Base-by-base conservation (phyloP, 1,139 yeast genomes). In the Debaryomycetaceae sp. region DNA sequence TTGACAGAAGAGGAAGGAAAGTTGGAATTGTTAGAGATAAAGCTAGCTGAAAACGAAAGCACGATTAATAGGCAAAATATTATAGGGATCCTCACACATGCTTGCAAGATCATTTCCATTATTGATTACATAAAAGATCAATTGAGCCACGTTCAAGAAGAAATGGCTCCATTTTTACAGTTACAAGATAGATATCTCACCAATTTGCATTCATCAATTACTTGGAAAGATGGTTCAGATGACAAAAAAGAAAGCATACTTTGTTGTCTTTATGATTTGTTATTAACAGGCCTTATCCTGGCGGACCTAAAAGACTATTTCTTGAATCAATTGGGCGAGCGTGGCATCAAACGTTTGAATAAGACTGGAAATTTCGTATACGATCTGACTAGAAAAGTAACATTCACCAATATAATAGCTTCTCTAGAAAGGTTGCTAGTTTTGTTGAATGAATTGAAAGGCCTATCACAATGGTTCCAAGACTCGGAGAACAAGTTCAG, bases 321-420 rank as follows among this genome's bases (percentile, higher is more conserved):
- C 75, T 46, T 68, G 16, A 70, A 72, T 46, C 77, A 71, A 42
- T 65, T 86, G 31, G 89, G 87, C 1, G 92, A 86, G 45, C 65
- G 87, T 44, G 89, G 88, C 9, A 59, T 79, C 33, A 81, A 78
- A 47, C 70, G 78, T 49, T 76, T 91, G 76, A 61, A 63, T 8
- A 75, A 73, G 41, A 45, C 73, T 17, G 83, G 85, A 0, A 65
- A 68, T 34, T 52, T 68, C 0, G 63, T 72, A 5, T 81, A 76
- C 52, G 87, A 81, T 30, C 55, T 57, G 33, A 57, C 72, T 0
- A 60, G 81, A 39, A 71, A 74, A 43, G 53, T 63, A 1, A 47
- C 78, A 2, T 78, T 76, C 47, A 71, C 75, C 36, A 73, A 73
- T 41, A 46, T 83, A 15, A 65, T 84, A 1, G 80, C 86, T 1